A percentile compares a stretch with the other conserved stretches of the same genome.
These are phyloP conservation scores for Colletotrichum tabaci DNA, from an alignment of 2,329 filamentous ascomycete species.

Conservation along the genomic window DNA sequence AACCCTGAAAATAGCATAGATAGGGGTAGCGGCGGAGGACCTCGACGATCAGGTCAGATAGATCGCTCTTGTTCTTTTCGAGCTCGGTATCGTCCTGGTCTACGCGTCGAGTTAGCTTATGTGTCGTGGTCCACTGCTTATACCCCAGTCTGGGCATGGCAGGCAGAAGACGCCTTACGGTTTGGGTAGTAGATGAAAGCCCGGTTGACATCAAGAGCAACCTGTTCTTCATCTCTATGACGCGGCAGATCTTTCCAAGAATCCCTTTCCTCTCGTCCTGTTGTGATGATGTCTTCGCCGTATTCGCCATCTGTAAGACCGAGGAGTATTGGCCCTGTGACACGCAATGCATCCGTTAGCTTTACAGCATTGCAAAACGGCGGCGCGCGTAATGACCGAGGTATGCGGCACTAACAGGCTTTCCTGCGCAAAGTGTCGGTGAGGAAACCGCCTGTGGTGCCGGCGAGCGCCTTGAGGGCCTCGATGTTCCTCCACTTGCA, in stretches of 20 bases:
- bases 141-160: background rate
- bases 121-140: background rate
- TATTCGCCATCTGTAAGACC: conserved; percentile 52
- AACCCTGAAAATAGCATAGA: conserved; percentile 97
- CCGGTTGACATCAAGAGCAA: conserved; percentile 91
- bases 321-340: conserved; percentile 74
- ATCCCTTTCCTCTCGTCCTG: conserved; percentile 41
- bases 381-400: background rate
- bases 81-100: conserved; percentile 80
- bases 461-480: conserved; percentile 70
- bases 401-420: conserved; percentile 77
- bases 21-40: conserved; percentile 86
- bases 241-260: conserved; percentile 75
- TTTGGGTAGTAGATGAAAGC: conserved; percentile 98
- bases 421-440: conserved; percentile 77
- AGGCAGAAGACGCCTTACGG: conserved; percentile 65
- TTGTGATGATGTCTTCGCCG: conserved; percentile 38
- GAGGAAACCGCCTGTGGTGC: conserved; percentile 76
- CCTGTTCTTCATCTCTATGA: conserved; percentile 93
- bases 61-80: conserved; percentile 78
- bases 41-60: conserved; percentile 85
- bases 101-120: conserved; percentile 52
- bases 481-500: conserved; percentile 72
- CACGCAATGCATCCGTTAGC: conserved; percentile 20
- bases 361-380: conserved; percentile 28